Percentiles rank a stretch among this genome's conserved stretches.
These are phyloP conservation scores for Aspergillus panamensis DNA, from an alignment of 495 filamentous ascomycete genomes.

Conservation along the genomic window DNA sequence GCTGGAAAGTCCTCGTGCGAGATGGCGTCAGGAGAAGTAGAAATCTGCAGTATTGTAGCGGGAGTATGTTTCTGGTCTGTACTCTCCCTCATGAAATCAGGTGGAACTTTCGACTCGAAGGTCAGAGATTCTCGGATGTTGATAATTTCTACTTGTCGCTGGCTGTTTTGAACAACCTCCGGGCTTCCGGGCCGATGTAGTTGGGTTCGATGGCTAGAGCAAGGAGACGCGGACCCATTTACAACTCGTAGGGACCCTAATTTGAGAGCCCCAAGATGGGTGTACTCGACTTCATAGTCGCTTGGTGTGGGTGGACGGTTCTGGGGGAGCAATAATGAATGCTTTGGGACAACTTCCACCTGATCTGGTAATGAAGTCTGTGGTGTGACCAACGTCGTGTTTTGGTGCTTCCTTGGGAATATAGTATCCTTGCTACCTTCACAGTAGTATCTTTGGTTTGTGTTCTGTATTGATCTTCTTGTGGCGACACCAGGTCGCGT, in stretches of 20 bases:
- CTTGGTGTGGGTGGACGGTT: conserved; percentile 39
- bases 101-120: background rate
- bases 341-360: conserved; percentile 12
- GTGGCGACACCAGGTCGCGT: conserved; percentile 48
- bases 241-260: conserved; percentile 49
- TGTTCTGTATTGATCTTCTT: conserved; percentile 33
- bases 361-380: conserved; percentile 20
- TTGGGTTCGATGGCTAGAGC: conserved; percentile 35
- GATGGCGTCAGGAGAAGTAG: conserved; percentile 14
- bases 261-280: conserved; percentile 48
- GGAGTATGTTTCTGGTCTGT: background rate
- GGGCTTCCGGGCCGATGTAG: conserved; percentile 17
- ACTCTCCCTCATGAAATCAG: background rate
- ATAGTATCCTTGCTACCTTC: conserved; percentile 28
- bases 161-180: conserved; percentile 18
- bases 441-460: conserved; percentile 24
- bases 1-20: conserved; percentile 29
- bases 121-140: background rate
- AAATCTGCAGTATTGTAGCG: conserved; percentile 23
- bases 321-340: conserved; percentile 6
- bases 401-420: conserved; percentile 9
- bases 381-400: conserved; percentile 10
- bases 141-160: conserved; percentile 13
- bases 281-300: conserved; percentile 36
- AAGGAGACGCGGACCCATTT: conserved; percentile 45